A percentile compares a stretch with the other conserved stretches of the same genome.
phyloP scores from a whole-genome alignment of 1,284 basidiomycete genomes.

The Boletus coffeatus region DNA sequence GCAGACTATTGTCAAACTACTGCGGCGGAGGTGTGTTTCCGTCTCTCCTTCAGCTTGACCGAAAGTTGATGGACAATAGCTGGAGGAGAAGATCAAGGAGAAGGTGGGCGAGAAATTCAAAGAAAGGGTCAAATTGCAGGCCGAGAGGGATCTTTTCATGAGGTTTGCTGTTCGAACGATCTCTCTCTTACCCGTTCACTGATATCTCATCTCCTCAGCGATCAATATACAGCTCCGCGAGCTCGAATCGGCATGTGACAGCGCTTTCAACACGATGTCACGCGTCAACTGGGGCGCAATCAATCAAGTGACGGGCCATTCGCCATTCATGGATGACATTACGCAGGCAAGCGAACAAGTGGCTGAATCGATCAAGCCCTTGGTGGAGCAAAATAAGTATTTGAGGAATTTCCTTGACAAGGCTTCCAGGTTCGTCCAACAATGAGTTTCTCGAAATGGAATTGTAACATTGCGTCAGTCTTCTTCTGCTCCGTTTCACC shows the following conservation, averaged over 20 bases:
- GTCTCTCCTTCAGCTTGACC: neutral
- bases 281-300: conserved; percentile 73
- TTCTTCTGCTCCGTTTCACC: conserved; percentile 81
- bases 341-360: conserved; percentile 61
- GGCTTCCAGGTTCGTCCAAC: conserved; percentile 62
- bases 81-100: conserved; percentile 88
- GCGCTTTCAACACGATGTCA: conserved; percentile 68
- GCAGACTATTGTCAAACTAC: conserved; percentile 97
- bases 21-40: conserved; percentile 62
- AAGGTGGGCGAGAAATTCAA: conserved; percentile 75
- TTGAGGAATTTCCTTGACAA: conserved; percentile 90
- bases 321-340: conserved; percentile 75
- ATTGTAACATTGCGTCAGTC: conserved; percentile 37
- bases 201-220: conserved; percentile 58
- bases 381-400: conserved; percentile 92
- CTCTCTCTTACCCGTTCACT: conserved; percentile 4
- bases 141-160: conserved; percentile 85
- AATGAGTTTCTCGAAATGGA: neutral
- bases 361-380: conserved; percentile 58
- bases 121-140: conserved; percentile 77
- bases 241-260: conserved; percentile 76
- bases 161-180: conserved; percentile 43
- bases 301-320: conserved; percentile 82
- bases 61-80: conserved; percentile 38
- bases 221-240: conserved; percentile 78